A percentile compares a stretch with the other conserved stretches of the same genome.
Conservation (phyloP, 176 grass and related monocot genomes). For the Neostapfia colusana region DNA sequence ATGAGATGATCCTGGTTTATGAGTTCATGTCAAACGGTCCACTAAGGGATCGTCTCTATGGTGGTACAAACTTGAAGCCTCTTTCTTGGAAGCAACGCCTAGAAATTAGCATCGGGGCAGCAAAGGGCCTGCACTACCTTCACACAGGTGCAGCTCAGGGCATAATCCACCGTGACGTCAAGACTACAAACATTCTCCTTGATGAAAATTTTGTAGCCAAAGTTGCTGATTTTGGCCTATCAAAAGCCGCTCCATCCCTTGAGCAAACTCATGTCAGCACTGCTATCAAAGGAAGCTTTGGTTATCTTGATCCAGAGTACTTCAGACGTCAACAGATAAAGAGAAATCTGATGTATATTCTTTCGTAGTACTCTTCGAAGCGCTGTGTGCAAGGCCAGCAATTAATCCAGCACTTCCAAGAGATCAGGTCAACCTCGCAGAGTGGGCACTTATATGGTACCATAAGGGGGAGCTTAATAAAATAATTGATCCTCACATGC, state of each 20-base stretch:
- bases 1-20: constrained; percentile 95
- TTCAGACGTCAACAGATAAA: constrained; percentile 92
- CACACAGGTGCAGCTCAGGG: constrained; percentile 95
- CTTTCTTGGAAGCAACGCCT: constrained; percentile 86
- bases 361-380: constrained; percentile 92
- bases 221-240: constrained; percentile 88
- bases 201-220: constrained; percentile 88
- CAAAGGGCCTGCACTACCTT: constrained; percentile 89
- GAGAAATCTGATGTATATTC: constrained; percentile 97
- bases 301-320: constrained; percentile 94
- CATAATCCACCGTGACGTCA: constrained; percentile 98
- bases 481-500: constrained; percentile 79
- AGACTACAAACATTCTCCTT: constrained; percentile 95
- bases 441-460: constrained; percentile 74
- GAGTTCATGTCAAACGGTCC: constrained; percentile 94
- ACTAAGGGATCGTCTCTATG: constrained; percentile 82
- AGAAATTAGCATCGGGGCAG: constrained; percentile 87
- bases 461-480: constrained; percentile 71
- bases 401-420: constrained; percentile 90
- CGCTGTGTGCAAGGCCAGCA: constrained; percentile 82
- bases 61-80: constrained; percentile 48
- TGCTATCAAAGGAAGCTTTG: constrained; percentile 96
- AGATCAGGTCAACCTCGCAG: constrained; percentile 94
- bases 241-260: constrained; percentile 79
- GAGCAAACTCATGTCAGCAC: constrained; percentile 98